A percentile compares a stretch with the other conserved stretches of the same genome.
phyloP scores from a whole-genome alignment of 2,329 filamentous ascomycete species.

The Ramichloridium luteum region DNA sequence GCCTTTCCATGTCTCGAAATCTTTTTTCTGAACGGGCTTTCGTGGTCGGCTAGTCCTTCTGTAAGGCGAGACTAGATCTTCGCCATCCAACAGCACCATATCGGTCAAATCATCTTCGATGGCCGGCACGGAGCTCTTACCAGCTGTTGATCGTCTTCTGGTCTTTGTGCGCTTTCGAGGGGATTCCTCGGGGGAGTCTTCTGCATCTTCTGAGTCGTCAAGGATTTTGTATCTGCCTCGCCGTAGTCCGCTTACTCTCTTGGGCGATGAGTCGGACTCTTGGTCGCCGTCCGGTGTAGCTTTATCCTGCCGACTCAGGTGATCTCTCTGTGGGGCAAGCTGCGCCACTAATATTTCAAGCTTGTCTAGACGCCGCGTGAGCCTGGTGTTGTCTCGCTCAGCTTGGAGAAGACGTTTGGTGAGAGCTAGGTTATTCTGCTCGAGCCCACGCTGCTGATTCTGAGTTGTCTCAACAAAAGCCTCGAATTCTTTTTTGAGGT shows the following conservation, averaged over 20 bases:
- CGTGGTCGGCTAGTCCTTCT: neutral
- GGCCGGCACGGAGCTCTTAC: too few relatives aligned
- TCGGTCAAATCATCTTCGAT: too few relatives aligned
- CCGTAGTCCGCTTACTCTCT: neutral
- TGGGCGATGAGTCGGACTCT: neutral
- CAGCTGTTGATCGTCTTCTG: neutral
- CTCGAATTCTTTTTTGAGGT: neutral
- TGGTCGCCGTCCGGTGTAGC: too few relatives aligned
- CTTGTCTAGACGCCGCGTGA: neutral
- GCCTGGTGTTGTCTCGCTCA: neutral
- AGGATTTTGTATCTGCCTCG: neutral
- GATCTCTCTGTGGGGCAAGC: too few relatives aligned
- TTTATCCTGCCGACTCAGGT: neutral
- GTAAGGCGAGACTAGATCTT: too few relatives aligned
- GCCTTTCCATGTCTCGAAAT: constrained; percentile 1
- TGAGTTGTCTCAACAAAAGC: neutral
- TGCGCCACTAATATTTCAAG: neutral
- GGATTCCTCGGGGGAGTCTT: too few relatives aligned
- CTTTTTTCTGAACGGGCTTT: neutral
- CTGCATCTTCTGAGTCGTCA: too few relatives aligned
- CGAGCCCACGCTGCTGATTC: neutral
- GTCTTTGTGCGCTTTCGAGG: too few relatives aligned
- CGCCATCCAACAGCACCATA: too few relatives aligned
- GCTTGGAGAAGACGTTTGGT: neutral
- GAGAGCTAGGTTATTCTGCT: neutral